Conservation (phyloP, 495 filamentous ascomycete genomes). For the Penicillium antarcticum region DNA sequence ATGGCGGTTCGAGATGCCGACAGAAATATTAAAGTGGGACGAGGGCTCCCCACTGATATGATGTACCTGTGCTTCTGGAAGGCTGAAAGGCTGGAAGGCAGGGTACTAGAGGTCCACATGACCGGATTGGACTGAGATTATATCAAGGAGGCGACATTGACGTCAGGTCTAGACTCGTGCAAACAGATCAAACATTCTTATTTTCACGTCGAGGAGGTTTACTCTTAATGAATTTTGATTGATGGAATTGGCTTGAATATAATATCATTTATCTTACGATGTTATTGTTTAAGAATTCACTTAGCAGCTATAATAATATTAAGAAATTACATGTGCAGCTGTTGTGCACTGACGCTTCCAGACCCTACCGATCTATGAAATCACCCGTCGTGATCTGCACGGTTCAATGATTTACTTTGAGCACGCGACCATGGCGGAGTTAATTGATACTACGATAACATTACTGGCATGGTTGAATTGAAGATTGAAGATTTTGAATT, state of each 20-base stretch:
- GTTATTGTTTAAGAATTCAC: too few relatives aligned
- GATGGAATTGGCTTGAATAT: too few relatives aligned
- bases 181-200: slow-evolving; percentile 12
- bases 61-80: slow-evolving; percentile 8
- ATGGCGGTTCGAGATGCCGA: slow-evolving; percentile 21
- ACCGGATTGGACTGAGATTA: slow-evolving; percentile 12
- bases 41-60: neutral
- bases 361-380: neutral
- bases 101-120: slow-evolving; percentile 10
- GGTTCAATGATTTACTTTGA: too few relatives aligned
- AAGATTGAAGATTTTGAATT: neutral
- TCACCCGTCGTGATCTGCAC: neutral
- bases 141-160: slow-evolving; percentile 15
- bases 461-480: too few relatives aligned
- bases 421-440: too few relatives aligned
- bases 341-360: too few relatives aligned
- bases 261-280: too few relatives aligned
- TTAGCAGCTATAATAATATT: too few relatives aligned
- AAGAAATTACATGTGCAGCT: neutral
- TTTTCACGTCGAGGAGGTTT: neutral
- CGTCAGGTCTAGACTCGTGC: slow-evolving; percentile 11
- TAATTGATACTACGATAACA: too few relatives aligned
- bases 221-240: too few relatives aligned
- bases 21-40: slow-evolving; percentile 13
- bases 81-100: slow-evolving; percentile 1